Evolutionary conservation across 495 filamentous ascomycete genomes (phyloP).

Genomic region (Penicilliopsis zonata): DNA sequence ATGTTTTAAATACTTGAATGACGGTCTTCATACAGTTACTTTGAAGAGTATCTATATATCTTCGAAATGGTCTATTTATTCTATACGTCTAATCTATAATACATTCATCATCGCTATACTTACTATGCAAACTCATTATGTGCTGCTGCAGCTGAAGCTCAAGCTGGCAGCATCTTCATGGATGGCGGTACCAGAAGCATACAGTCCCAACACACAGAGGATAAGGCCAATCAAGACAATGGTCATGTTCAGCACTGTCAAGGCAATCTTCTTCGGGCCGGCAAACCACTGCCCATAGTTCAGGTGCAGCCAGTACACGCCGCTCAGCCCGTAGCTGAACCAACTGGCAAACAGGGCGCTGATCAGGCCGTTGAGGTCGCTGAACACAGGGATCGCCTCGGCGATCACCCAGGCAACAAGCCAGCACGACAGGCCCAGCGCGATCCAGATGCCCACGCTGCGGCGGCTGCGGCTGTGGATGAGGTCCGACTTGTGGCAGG

Average conservation of each 20-base stretch:
- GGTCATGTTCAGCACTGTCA: slow-evolving; percentile 18
- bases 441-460: slow-evolving; percentile 41
- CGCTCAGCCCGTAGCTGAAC: slow-evolving; percentile 33
- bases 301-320: slow-evolving; percentile 33
- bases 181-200: slow-evolving; percentile 29
- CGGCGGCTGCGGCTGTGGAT: slow-evolving; percentile 48
- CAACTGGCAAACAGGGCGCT: slow-evolving; percentile 29
- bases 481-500: slow-evolving; percentile 45
- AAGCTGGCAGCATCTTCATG: slow-evolving; percentile 22
- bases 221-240: slow-evolving; percentile 22
- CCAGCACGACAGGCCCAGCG: slow-evolving; percentile 44
- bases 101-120: no score
- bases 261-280: slow-evolving; percentile 16
- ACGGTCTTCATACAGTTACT: no score
- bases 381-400: slow-evolving; percentile 61
- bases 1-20: no score
- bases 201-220: slow-evolving; percentile 34
- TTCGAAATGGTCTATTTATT: no score
- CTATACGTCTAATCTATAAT: no score
- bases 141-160: slow-evolving; percentile 33
- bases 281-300: slow-evolving; percentile 20
- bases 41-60: no score
- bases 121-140: no score
- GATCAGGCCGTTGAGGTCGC: slow-evolving; percentile 44
- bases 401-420: slow-evolving; percentile 61